Evolutionary conservation across 2,329 filamentous ascomycete species (phyloP).

Genomic region (Nectriaceae sp.): DNA sequence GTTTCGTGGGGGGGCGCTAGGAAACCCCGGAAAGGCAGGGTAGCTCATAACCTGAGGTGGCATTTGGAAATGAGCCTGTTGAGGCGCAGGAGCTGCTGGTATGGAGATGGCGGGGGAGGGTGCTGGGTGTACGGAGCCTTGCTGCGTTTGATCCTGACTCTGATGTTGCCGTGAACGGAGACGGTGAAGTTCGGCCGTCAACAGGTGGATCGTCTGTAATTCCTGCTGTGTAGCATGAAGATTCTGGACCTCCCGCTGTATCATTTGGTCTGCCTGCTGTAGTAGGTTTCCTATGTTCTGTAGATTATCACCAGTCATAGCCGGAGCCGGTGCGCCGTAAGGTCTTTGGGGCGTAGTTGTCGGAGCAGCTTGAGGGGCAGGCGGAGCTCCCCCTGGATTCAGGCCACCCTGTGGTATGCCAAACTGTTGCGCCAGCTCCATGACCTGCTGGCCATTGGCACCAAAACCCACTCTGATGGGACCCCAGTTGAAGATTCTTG

Average conservation of each 20-base stretch:
- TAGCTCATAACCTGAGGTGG: constrained; percentile 20
- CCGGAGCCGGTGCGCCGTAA: constrained; percentile 18
- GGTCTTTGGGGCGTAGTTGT: constrained; percentile 16
- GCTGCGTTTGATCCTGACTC: constrained; percentile 25
- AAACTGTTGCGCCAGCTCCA: constrained; percentile 67
- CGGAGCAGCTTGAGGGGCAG: constrained; percentile 9
- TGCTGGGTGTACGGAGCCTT: constrained; percentile 3
- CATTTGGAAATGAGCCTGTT: constrained; percentile 16
- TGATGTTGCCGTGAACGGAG: constrained; percentile 55
- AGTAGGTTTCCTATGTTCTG: constrained; percentile 61
- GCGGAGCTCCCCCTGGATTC: constrained; percentile 15
- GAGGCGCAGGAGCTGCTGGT: constrained; percentile 13
- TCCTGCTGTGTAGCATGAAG: constrained; percentile 68
- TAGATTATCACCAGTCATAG: constrained; percentile 32
- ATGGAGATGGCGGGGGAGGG: constrained; percentile 11
- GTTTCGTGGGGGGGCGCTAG: constrained; percentile 36
- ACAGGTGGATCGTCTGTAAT: constrained; percentile 64
- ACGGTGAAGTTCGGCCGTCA: constrained; percentile 68
- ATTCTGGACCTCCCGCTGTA: constrained; percentile 66
- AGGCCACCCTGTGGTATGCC: constrained; percentile 42
- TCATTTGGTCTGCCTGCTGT: constrained; percentile 65
- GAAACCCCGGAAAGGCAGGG: constrained; percentile 21
- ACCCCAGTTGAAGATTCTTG: constrained; percentile 71
- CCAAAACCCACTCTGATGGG: constrained; percentile 76
- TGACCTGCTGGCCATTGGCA: constrained; percentile 67